Evolutionary conservation across 345 rosid genomes (phyloP).

Genomic region (Syzygium grande): DNA sequence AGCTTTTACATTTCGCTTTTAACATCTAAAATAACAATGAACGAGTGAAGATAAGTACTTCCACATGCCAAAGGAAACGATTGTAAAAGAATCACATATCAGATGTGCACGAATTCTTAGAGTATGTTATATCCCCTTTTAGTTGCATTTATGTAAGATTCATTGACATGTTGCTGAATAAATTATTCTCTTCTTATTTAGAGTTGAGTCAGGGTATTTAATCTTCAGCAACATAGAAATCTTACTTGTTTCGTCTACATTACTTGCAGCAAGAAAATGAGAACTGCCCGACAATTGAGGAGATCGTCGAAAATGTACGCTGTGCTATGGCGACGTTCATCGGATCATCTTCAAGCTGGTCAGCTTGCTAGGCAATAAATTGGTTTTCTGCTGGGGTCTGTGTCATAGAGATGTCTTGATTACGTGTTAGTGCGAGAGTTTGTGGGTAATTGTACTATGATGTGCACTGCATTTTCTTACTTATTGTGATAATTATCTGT

Average conservation of each 20-base stretch:
- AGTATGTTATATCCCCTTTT: not conserved
- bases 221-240: not conserved
- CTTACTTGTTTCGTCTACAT: not conserved
- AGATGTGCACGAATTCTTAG: not conserved
- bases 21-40: not conserved
- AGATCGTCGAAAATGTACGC: not conserved
- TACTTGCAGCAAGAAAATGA: not conserved
- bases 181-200: not conserved
- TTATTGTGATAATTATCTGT: not conserved
- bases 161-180: not conserved
- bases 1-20: not conserved
- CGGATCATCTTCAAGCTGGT: not conserved
- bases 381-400: not conserved
- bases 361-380: not conserved
- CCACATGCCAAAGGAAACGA: not conserved
- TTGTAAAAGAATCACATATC: not conserved
- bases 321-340: not conserved
- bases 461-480: not conserved
- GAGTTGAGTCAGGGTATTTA: not conserved
- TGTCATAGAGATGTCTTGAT: not conserved
- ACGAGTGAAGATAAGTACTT: not conserved
- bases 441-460: not conserved
- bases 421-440: not conserved
- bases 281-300: not conserved
- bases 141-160: not conserved